phyloP scores from a whole-genome alignment of 352 stramenopile species.

The Phytopythium aichiense region DNA sequence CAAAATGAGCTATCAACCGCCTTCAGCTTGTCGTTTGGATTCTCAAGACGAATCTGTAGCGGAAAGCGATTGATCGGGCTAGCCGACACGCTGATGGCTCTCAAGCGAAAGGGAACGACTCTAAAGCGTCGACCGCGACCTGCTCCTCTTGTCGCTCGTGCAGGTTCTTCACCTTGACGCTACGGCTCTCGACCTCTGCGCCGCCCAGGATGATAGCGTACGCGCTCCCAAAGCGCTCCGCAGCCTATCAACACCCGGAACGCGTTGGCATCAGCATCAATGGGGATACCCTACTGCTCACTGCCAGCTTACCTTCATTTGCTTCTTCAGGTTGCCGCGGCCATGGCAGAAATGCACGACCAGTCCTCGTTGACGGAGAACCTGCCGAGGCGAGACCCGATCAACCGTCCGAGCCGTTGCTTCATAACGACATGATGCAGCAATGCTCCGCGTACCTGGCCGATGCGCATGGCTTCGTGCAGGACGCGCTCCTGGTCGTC shows the following conservation, averaged over 20 bases:
- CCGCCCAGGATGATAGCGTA: slow-evolving; percentile 73
- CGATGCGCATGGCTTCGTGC: slow-evolving; percentile 58
- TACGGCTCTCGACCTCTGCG: slow-evolving; percentile 54
- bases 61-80: not conserved
- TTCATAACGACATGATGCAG: not conserved
- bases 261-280: slow-evolving; percentile 4
- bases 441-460: slow-evolving; percentile 26
- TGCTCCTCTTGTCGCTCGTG: slow-evolving; percentile 44
- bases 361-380: slow-evolving; percentile 50
- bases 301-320: slow-evolving; percentile 69
- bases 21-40: not conserved
- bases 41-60: not conserved
- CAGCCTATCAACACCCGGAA: slow-evolving; percentile 28
- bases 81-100: too few species aligned
- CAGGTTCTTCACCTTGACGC: slow-evolving; percentile 81
- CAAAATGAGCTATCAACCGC: not conserved
- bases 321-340: slow-evolving; percentile 80
- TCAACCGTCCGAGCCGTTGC: not conserved
- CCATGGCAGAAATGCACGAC: slow-evolving; percentile 84
- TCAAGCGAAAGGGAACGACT: slow-evolving; percentile 27
- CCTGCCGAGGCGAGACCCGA: not conserved
- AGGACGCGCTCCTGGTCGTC: slow-evolving; percentile 43
- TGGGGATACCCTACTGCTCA: not conserved
- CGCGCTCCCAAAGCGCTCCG: slow-evolving; percentile 60
- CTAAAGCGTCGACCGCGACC: slow-evolving; percentile 30